Percentiles rank a stretch among this genome's conserved stretches.
These are phyloP conservation scores for Oryza australiensis DNA, from an alignment of 176 grass and related monocot species.

Conservation along the genomic window DNA sequence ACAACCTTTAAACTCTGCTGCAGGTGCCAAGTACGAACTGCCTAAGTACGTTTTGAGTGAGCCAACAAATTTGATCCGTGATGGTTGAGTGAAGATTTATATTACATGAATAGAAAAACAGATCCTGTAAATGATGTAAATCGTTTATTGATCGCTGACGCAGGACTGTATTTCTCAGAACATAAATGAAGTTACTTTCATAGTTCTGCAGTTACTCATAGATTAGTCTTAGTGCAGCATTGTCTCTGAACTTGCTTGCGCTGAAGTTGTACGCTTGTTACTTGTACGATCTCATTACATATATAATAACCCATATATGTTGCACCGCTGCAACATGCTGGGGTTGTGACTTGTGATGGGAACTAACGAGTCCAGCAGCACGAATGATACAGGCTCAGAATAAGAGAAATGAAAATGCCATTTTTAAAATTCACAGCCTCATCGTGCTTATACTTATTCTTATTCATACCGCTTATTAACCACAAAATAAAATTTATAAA, in stretches of 20 bases:
- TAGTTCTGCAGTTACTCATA: slow-evolving; percentile 18
- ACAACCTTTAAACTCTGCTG: neutral
- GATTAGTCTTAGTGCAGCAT: neutral
- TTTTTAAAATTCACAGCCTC: no score
- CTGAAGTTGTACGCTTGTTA: neutral
- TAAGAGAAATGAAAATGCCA: neutral
- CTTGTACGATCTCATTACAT: neutral
- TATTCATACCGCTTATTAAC: no score
- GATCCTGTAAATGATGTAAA: slow-evolving; percentile 35
- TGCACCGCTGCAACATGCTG: neutral
- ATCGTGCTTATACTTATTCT: no score
- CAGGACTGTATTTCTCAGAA: slow-evolving; percentile 9
- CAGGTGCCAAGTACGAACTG: slow-evolving; percentile 92
- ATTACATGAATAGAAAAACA: slow-evolving; percentile 1
- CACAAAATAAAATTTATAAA: no score
- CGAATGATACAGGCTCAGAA: neutral
- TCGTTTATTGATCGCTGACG: slow-evolving; percentile 5
- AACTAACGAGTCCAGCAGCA: neutral
- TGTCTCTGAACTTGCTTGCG: neutral
- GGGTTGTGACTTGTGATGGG: neutral
- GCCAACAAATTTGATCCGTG: slow-evolving; percentile 77
- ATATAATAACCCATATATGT: neutral
- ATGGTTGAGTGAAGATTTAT: slow-evolving; percentile 39
- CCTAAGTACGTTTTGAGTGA: slow-evolving; percentile 86
- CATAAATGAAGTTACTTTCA: slow-evolving; percentile 11